Evolutionary conservation across 257 asterid species (phyloP).

Genomic region (Nicotiana sylvestris): DNA sequence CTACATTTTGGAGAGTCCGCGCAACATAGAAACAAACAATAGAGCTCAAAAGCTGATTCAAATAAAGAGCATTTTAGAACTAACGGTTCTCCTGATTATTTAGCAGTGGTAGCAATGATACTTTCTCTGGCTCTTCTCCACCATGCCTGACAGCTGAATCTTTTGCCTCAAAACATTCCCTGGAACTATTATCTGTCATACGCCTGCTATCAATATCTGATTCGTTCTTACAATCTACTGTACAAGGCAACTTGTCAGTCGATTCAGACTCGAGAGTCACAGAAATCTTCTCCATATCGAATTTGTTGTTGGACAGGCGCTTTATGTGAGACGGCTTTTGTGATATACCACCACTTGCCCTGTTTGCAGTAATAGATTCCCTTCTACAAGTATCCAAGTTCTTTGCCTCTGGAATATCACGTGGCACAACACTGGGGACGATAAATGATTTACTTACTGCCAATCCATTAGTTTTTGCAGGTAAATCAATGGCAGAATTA

Average conservation of each 20-base stretch:
- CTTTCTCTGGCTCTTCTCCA: conserved; percentile 48
- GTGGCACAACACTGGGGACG: conserved; percentile 67
- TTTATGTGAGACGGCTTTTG: conserved; percentile 46
- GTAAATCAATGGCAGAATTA: conserved; percentile 36
- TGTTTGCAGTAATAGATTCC: conserved; percentile 47
- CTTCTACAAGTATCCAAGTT: conserved; percentile 51
- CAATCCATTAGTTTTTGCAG: conserved; percentile 40
- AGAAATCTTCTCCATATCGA: conserved; percentile 61
- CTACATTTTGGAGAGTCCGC: no score
- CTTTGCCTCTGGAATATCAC: conserved; percentile 55
- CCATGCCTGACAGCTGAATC: conserved; percentile 37
- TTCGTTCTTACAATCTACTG: conserved; percentile 40
- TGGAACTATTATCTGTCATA: conserved; percentile 41
- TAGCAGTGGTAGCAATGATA: conserved; percentile 30
- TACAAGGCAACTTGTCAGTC: conserved; percentile 23
- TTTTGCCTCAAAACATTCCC: conserved; percentile 55
- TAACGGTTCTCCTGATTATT: conserved; percentile 36
- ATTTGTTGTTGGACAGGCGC: conserved; percentile 49
- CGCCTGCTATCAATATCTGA: conserved; percentile 35
- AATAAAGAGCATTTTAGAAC: conserved; percentile 16
- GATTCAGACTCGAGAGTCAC: conserved; percentile 42
- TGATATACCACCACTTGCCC: conserved; percentile 36
- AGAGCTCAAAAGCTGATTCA: not conserved
- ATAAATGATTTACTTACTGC: conserved; percentile 46
- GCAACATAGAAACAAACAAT: not conserved